A percentile compares a stretch with the other conserved stretches of the same genome.
phyloP scores from a whole-genome alignment of 495 filamentous ascomycete species.

The Jackrogersella minutella region DNA sequence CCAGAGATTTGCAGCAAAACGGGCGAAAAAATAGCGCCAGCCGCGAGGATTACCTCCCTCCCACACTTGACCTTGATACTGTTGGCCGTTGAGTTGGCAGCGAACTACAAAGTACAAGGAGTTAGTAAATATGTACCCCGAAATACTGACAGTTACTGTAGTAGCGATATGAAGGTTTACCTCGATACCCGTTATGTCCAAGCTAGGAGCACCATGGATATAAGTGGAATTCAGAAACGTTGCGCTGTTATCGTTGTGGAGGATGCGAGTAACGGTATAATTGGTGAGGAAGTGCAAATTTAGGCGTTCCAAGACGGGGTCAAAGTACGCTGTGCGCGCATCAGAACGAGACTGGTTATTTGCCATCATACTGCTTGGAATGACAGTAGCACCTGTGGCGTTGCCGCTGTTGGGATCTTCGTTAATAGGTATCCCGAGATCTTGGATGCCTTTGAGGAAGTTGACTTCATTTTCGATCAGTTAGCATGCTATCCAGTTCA shows the following conservation, averaged over 20 bases:
- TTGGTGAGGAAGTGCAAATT: slow-evolving; percentile 58
- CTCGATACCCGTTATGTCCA: slow-evolving; percentile 36
- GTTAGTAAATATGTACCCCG: slow-evolving; percentile 29
- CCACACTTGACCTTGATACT: slow-evolving; percentile 36
- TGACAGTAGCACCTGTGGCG: slow-evolving; percentile 56
- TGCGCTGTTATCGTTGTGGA: slow-evolving; percentile 30
- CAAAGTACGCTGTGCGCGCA: slow-evolving; percentile 58
- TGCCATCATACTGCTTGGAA: slow-evolving; percentile 55
- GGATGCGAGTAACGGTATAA: slow-evolving; percentile 54
- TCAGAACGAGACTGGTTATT: slow-evolving; percentile 60
- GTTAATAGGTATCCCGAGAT: slow-evolving; percentile 58
- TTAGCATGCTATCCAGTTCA: neutral
- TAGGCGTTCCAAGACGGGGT: slow-evolving; percentile 49
- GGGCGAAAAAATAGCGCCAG: slow-evolving; percentile 60
- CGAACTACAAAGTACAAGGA: slow-evolving; percentile 26
- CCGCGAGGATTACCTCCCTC: slow-evolving; percentile 62
- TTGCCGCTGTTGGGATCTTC: slow-evolving; percentile 58
- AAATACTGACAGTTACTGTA: slow-evolving; percentile 7
- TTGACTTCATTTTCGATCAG: slow-evolving; percentile 49
- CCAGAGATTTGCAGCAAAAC: slow-evolving; percentile 67
- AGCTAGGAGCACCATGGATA: slow-evolving; percentile 35
- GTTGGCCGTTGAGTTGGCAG: slow-evolving; percentile 25
- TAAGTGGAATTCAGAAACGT: slow-evolving; percentile 49
- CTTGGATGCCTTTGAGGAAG: slow-evolving; percentile 59
- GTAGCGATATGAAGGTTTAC: slow-evolving; percentile 7